These are phyloP conservation scores for Fusarium fujikuroi DNA, from an alignment of 2,329 filamentous ascomycete species.

Conservation along the genomic window DNA sequence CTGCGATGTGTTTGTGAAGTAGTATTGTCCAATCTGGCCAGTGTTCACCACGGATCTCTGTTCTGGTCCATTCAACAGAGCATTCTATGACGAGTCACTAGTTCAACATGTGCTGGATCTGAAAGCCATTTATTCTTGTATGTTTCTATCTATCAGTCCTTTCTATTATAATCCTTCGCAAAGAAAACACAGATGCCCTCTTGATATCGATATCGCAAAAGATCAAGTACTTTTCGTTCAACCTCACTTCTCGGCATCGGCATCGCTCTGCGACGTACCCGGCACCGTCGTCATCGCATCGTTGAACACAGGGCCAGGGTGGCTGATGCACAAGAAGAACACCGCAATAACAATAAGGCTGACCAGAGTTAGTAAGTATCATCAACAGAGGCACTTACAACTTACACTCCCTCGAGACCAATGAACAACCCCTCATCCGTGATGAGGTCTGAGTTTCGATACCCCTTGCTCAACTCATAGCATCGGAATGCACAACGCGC, in stretches of 20 bases:
- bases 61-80: neutral
- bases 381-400: neutral
- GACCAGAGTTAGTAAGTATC: slow-evolving; percentile 2
- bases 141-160: rapidly evolving
- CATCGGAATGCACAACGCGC: slow-evolving; percentile 71
- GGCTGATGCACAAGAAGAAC: slow-evolving; percentile 51
- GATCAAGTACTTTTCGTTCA: neutral
- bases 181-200: rapidly evolving
- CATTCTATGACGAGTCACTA: neutral
- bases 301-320: slow-evolving; percentile 51
- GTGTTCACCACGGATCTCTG: neutral
- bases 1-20: rapidly evolving
- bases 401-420: slow-evolving; percentile 62
- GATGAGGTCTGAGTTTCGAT: slow-evolving; percentile 63
- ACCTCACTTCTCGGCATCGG: slow-evolving; percentile 18
- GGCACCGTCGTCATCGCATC: neutral
- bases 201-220: neutral
- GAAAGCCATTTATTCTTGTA: neutral
- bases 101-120: rapidly evolving
- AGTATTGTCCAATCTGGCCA: too few relatives aligned
- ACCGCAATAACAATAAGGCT: slow-evolving; percentile 52
- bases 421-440: slow-evolving; percentile 63
- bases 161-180: neutral
- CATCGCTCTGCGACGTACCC: slow-evolving; percentile 7
- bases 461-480: slow-evolving; percentile 72